Conservation (phyloP, 2,329 filamentous ascomycete species). For the Botrytis sinoallii region DNA sequence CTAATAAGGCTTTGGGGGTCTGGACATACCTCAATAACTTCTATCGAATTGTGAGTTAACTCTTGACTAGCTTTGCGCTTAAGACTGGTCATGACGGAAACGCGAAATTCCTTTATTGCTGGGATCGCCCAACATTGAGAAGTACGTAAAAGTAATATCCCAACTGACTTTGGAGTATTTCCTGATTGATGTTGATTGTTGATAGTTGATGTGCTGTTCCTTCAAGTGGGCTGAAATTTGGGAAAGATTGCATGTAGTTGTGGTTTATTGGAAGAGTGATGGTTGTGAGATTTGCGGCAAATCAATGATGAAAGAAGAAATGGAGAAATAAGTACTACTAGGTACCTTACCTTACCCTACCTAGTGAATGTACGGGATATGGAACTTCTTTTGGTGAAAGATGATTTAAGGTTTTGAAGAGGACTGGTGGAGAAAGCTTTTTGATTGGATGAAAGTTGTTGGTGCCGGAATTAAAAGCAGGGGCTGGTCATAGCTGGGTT, state of each 20-base stretch:
- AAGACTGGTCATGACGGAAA: slow-evolving; percentile 19
- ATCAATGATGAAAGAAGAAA: slow-evolving; percentile 19
- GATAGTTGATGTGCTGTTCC: slow-evolving; percentile 1
- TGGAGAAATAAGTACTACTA: background rate
- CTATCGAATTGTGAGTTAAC: slow-evolving; percentile 25
- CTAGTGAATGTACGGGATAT: background rate
- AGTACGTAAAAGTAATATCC: background rate
- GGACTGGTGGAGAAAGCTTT: background rate
- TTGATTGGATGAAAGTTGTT: background rate
- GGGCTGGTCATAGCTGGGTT: background rate
- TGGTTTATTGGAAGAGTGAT: background rate
- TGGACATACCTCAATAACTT: slow-evolving; percentile 22
- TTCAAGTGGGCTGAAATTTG: background rate
- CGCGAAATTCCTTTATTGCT: background rate
- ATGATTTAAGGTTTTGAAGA: slow-evolving; percentile 6
- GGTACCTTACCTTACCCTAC: background rate
- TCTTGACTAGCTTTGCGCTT: slow-evolving; percentile 32
- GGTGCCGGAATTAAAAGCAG: background rate
- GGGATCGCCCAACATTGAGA: slow-evolving; percentile 13
- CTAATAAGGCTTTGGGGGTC: background rate
- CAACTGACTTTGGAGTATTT: background rate
- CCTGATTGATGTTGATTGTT: background rate
- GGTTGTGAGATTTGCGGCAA: slow-evolving; percentile 1
- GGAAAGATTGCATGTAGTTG: background rate
- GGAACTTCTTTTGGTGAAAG: background rate